These are phyloP conservation scores for Trichoderma oligosporum DNA, from an alignment of 2,329 filamentous ascomycete species.

Conservation along the genomic window DNA sequence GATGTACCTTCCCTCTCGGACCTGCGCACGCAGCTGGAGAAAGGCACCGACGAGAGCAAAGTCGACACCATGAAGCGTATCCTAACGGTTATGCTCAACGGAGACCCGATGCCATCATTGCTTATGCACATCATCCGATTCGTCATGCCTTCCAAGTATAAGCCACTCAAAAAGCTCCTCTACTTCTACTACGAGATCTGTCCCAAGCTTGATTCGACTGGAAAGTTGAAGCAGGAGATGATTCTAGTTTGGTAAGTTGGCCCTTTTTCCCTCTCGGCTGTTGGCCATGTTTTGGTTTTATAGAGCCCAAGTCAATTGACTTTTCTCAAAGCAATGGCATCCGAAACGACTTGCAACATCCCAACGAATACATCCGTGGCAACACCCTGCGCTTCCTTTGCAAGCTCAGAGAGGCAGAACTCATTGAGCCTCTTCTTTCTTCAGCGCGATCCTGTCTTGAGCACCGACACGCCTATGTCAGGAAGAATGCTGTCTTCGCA, in stretches of 20 bases:
- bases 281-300: background rate
- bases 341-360: conserved; percentile 91
- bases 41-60: conserved; percentile 89
- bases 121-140: conserved; percentile 99
- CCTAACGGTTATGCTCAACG: conserved; percentile 95
- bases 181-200: conserved; percentile 99
- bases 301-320: background rate
- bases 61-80: conserved; percentile 96
- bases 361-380: conserved; percentile 96
- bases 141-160: conserved; percentile 98
- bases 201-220: conserved; percentile 84
- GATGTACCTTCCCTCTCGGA: conserved; percentile 89
- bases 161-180: conserved; percentile 92
- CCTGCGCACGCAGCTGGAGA: conserved; percentile 88
- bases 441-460: conserved; percentile 90
- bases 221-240: conserved; percentile 99
- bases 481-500: conserved; percentile 96
- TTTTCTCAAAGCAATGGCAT: conserved; percentile 77
- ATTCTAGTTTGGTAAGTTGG: conserved; percentile 82
- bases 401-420: conserved; percentile 91
- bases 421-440: conserved; percentile 92
- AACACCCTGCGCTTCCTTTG: conserved; percentile 97
- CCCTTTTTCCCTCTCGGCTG: background rate
- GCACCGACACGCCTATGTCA: conserved; percentile 94
- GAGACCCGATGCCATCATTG: conserved; percentile 88